phyloP scores from a whole-genome alignment of 371 early-diverging fungal species.

The Syncephalastrum sp. region DNA sequence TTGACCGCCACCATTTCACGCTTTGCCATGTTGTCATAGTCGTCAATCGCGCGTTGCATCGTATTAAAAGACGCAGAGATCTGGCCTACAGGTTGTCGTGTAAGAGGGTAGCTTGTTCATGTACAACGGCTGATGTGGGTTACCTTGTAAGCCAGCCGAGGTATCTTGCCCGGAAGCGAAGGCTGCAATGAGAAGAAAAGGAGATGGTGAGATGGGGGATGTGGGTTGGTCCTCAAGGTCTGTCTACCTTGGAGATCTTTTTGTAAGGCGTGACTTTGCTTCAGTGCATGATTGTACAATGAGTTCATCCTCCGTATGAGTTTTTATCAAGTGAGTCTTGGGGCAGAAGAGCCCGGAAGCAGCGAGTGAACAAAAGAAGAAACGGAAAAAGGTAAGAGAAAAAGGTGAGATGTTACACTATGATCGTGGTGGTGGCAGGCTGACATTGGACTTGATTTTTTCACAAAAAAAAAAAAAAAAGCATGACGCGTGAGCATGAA shows the following conservation, averaged over 20 bases:
- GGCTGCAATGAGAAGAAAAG: slow-evolving; percentile 18
- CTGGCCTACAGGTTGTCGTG: slow-evolving; percentile 52
- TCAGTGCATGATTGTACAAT: slow-evolving; percentile 60
- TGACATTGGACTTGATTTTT: no score
- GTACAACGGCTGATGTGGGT: background rate
- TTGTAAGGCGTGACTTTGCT: slow-evolving; percentile 57
- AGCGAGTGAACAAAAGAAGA: no score
- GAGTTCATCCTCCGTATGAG: slow-evolving; percentile 49
- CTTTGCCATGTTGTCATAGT: slow-evolving; percentile 70
- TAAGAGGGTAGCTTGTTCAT: background rate
- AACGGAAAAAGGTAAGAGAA: no score
- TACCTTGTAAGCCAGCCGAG: slow-evolving; percentile 64
- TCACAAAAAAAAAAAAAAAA: no score
- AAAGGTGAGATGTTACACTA: no score
- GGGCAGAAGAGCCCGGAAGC: no score
- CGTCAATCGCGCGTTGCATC: slow-evolving; percentile 69
- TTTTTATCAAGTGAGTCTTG: no score
- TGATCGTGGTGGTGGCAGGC: no score
- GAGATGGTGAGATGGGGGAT: background rate
- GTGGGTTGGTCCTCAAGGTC: background rate
- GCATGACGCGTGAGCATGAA: no score
- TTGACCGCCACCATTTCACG: slow-evolving; percentile 74
- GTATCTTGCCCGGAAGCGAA: slow-evolving; percentile 61
- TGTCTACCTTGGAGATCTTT: slow-evolving; percentile 50
- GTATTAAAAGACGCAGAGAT: slow-evolving; percentile 66